These are phyloP conservation scores for Neonectria magnoliae DNA, from an alignment of 2,329 filamentous ascomycete species.

Conservation along the genomic window DNA sequence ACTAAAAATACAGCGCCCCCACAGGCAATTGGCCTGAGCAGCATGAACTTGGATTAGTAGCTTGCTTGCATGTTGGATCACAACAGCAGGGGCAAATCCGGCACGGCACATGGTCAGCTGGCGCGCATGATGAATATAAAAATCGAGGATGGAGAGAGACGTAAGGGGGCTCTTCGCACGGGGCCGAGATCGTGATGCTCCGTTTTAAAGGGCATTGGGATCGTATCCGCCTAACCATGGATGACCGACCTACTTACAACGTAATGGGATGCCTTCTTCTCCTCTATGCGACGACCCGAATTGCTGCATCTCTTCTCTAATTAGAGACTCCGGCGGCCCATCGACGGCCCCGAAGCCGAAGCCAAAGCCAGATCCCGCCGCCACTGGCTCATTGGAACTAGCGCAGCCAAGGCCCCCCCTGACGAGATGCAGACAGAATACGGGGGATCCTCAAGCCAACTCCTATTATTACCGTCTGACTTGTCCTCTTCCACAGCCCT, in stretches of 20 bases:
- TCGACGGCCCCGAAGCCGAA: background rate
- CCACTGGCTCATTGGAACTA: conserved; percentile 30
- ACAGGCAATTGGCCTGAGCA: background rate
- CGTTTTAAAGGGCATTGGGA: background rate
- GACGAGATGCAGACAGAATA: conserved; percentile 38
- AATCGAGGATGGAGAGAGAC: background rate
- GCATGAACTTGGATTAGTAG: conserved; percentile 1
- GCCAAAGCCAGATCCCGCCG: background rate
- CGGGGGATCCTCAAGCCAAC: conserved; percentile 29
- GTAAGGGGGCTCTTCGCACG: background rate
- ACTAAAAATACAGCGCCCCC: background rate
- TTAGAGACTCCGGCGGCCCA: background rate
- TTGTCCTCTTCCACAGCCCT: conserved; percentile 39
- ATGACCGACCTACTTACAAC: too few species aligned
- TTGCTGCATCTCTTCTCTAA: background rate
- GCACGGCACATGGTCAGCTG: background rate
- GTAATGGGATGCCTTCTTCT: background rate
- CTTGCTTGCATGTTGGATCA: background rate
- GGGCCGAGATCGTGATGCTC: background rate
- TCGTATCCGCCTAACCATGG: background rate
- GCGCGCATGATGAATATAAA: background rate
- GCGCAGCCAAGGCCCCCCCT: conserved; percentile 34
- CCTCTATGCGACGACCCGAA: background rate
- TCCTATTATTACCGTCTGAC: conserved; percentile 35
- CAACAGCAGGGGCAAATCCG: background rate